Evolutionary conservation across 78 protist genomes (phyloP).

Genomic region (Cavenderia fasciculata): DNA sequence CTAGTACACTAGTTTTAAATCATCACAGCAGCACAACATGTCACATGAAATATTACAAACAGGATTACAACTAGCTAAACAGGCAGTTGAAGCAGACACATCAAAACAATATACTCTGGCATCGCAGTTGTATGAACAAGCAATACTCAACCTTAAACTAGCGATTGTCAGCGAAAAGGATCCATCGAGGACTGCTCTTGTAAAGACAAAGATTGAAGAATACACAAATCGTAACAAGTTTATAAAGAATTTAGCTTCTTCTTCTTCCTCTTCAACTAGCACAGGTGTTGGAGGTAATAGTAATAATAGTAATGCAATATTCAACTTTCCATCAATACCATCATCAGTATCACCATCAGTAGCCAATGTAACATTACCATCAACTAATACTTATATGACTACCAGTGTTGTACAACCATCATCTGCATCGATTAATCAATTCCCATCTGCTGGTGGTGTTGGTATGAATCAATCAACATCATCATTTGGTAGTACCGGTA

Average conservation of each 20-base stretch:
- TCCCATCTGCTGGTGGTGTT: neutral
- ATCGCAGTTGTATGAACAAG: slow-evolving; percentile 56
- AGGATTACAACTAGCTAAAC: slow-evolving; percentile 46
- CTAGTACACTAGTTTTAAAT: no score
- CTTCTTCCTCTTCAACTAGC: neutral
- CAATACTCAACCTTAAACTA: slow-evolving; percentile 46
- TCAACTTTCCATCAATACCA: slow-evolving; percentile 19
- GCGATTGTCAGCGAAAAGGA: slow-evolving; percentile 45
- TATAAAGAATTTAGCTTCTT: slow-evolving; percentile 36
- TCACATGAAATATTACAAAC: slow-evolving; percentile 54
- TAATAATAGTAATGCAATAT: neutral
- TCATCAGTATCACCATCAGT: slow-evolving; percentile 14
- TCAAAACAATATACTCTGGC: slow-evolving; percentile 42
- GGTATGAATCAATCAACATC: no score
- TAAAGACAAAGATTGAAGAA: slow-evolving; percentile 52
- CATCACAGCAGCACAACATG: no score
- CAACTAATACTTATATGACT: no score
- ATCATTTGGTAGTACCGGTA: no score
- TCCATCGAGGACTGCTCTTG: slow-evolving; percentile 35
- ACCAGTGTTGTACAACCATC: no score
- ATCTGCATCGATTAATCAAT: no score
- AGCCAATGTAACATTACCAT: neutral
- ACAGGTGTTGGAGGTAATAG: neutral
- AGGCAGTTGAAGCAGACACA: slow-evolving; percentile 70
- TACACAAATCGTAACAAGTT: slow-evolving; percentile 60